A percentile compares a stretch with the other conserved stretches of the same genome.
Evolutionary conservation across 345 rosid genomes (phyloP).

Genomic region (Rhodamnia argentea): DNA sequence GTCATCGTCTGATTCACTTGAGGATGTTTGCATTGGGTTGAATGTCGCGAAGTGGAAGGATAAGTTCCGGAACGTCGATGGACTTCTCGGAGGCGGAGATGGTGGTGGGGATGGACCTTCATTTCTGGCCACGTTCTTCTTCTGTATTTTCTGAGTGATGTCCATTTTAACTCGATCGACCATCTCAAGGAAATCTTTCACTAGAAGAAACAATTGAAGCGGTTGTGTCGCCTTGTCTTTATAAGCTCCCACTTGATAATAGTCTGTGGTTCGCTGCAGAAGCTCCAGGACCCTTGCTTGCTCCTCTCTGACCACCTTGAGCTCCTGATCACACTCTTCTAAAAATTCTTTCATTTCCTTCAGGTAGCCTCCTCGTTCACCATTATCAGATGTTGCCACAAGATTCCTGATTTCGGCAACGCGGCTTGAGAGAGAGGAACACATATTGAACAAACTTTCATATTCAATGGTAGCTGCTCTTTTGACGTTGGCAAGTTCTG

Average conservation of each 20-base stretch:
- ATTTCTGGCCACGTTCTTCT: slow-evolving; percentile 12
- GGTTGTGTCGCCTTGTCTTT: slow-evolving; percentile 25
- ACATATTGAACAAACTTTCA: slow-evolving; percentile 30
- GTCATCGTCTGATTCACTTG: slow-evolving; percentile 45
- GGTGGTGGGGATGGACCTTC: slow-evolving; percentile 12
- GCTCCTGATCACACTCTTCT: slow-evolving; percentile 50
- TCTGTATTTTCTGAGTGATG: slow-evolving; percentile 41
- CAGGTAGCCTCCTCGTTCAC: slow-evolving; percentile 27
- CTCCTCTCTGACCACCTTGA: slow-evolving; percentile 42
- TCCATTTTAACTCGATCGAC: slow-evolving; percentile 63
- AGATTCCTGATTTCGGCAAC: slow-evolving; percentile 34
- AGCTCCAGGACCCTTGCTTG: slow-evolving; percentile 48
- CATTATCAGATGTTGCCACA: slow-evolving; percentile 9
- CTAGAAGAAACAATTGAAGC: slow-evolving; percentile 56
- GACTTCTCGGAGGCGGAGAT: slow-evolving; percentile 9
- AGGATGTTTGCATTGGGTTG: slow-evolving; percentile 10
- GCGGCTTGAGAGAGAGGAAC: slow-evolving; percentile 30
- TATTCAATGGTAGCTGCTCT: slow-evolving; percentile 49
- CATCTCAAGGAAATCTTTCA: slow-evolving; percentile 75
- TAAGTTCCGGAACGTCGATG: slow-evolving; percentile 26
- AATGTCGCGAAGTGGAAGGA: slow-evolving; percentile 34
- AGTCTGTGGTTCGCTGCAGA: slow-evolving; percentile 59
- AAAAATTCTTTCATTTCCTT: slow-evolving; percentile 59
- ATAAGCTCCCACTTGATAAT: slow-evolving; percentile 63
- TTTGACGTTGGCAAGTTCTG: slow-evolving; percentile 50